Evolutionary conservation across 371 early-diverging fungal genomes (phyloP), one percentile per base, ranked within the genome.

Genomic region (Rhizomucor pusillus): DNA sequence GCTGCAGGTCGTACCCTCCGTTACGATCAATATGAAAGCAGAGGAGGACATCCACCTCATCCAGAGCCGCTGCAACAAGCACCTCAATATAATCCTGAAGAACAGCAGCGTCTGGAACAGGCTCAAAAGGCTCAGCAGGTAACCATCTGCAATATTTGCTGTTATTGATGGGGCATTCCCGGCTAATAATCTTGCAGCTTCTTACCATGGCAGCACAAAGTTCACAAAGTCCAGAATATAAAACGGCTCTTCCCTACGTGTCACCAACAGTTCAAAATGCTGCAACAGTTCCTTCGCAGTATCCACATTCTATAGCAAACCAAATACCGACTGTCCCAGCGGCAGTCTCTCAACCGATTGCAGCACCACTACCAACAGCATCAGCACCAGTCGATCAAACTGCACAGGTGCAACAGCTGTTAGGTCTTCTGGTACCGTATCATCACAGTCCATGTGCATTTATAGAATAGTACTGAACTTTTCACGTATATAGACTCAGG

Each of bases 51-150:
- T 20, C 18, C 39, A 12, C n/a, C 37, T 36, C 39, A 19, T 18
- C 48, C 52, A 20, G 47, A 43, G 19, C 14, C 43, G 29, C 39
- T 52, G 35, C 43, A 47, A 43, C 47, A 60, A 47, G 45, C 24
- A 14, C 10, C 39, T 34, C 33, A 46, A 41, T 22, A 11, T 19
- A 35, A 12, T 7, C 18, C 29, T 19, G 36, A 40, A 46, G 49
- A 57, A 19, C 18, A 24, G 33, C 43, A 59, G 20, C 59, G 63
- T 10, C 41, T 63, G 41, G 67, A 67, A 47, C 57, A 67, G 47
- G 67, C 63, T 5, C 63, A 67, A 43, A 63, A 67, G 36, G 67
- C 63, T 43, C 67, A 67, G 29, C 57, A 67, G 66, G 66, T 66
- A 57, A 34, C 44, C n/a, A 1, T 29, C 3, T 7, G 7, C 29